A percentile compares a stretch with the other conserved stretches of the same genome.
These are phyloP conservation scores for Albatrellus ellisii DNA, from an alignment of 768 basidiomycete species.

Conservation along the genomic window DNA sequence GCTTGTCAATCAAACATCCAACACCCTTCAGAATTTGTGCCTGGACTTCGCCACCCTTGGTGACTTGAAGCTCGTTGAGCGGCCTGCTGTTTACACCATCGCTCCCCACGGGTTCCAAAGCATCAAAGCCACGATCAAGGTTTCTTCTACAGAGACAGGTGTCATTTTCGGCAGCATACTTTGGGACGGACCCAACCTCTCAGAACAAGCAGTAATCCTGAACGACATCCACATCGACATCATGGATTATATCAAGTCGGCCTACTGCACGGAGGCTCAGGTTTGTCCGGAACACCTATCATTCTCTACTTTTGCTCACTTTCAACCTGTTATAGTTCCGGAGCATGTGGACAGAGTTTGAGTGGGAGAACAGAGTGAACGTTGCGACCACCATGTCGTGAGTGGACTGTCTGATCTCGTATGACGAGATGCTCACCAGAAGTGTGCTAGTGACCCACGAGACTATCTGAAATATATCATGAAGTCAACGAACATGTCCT, in stretches of 20 bases:
- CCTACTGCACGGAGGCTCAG: constrained; percentile 90
- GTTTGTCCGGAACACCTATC: constrained; percentile 37
- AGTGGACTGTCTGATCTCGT: constrained; percentile 20
- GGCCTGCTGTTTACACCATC: constrained; percentile 87
- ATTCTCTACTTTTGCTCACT: constrained; percentile 1
- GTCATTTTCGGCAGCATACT: constrained; percentile 97
- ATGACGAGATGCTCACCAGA: neutral
- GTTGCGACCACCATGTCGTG: constrained; percentile 75
- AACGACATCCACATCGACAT: constrained; percentile 98
- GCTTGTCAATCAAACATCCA: constrained; percentile 88
- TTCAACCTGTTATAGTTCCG: constrained; percentile 49
- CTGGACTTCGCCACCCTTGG: constrained; percentile 96
- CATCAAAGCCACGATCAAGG: constrained; percentile 98
- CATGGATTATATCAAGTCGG: constrained; percentile 96
- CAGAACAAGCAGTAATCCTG: constrained; percentile 85
- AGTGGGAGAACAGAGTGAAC: constrained; percentile 99
- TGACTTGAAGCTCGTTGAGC: constrained; percentile 92
- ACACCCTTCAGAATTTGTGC: constrained; percentile 93
- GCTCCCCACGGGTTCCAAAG: constrained; percentile 97
- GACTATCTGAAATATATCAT: constrained; percentile 91
- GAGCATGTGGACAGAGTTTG: constrained; percentile 99
- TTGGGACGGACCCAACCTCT: constrained; percentile 84
- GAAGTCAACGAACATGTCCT: constrained; percentile 96
- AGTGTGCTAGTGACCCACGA: constrained; percentile 54
- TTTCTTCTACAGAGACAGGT: constrained; percentile 95